Evolutionary conservation across 768 basidiomycete genomes (phyloP), one percentile per base, ranked within the genome.

Genomic region (Auricularia heimuer): DNA sequence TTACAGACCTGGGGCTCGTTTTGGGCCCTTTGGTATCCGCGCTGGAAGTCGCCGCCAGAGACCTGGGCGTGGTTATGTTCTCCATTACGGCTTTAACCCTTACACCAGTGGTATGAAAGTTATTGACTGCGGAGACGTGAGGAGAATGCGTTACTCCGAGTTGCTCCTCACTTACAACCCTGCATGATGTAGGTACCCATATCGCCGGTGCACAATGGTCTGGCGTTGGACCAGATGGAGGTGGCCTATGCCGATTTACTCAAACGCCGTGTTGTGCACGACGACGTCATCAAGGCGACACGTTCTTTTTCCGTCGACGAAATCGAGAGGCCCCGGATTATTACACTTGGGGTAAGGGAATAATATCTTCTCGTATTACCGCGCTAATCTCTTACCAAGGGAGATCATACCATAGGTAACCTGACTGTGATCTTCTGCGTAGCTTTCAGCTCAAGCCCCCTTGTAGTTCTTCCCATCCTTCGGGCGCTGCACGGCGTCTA

Each of bases 201-300:
- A 47, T 85, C 75, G 61, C 88, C 90, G 0, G 93, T 89, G 71
- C 92, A 96, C 73, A 90, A 92, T 73, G 83, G 84, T 0, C 79
- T 92, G 12, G 93, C 92, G 2, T 74, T 95, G 34, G 89, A 92
- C 68, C 92, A 94, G 73, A 90, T 96, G 76, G 85, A 93, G 72
- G 85, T 89, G 7, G 93, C 91, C 1, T 95, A 94, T 72, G 80
- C 84, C 3, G 88, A 89, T 0, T 77, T 95, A 21, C 77, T 95
- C 4, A 77, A 79, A n/a, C 81, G 90, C 44, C 76, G 82, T 1
- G 76, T 83, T 24, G 73, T 75, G 4, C 72, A 60, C 62, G 4
- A 61, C 70, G 72, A 72, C 61, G 69, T 42, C 6, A 51, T 51
- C 47, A 21, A 51, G 18, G 18, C 18, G 11, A 78, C 77, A 0